Evolutionary conservation across 345 rosid genomes (phyloP).

Genomic region (Arabis alpina): DNA sequence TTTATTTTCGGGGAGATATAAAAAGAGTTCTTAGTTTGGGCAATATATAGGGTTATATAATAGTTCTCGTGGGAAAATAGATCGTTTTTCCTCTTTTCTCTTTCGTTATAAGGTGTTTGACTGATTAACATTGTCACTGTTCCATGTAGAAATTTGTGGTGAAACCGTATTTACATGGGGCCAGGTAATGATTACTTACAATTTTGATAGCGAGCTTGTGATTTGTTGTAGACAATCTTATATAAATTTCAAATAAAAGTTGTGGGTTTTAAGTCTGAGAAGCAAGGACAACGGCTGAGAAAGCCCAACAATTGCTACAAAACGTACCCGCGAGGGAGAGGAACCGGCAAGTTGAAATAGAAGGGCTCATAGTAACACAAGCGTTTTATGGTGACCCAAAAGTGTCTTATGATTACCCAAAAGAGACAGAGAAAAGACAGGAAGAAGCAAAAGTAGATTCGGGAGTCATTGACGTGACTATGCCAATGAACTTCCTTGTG

Average conservation of each 20-base stretch:
- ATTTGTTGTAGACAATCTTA: neutral
- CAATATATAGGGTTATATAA: no score
- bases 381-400: constrained; percentile 76
- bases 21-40: no score
- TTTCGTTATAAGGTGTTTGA: constrained; percentile 14
- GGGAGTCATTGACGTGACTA: constrained; percentile 72
- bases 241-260: neutral
- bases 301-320: constrained; percentile 76
- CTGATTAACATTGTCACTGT: constrained; percentile 1
- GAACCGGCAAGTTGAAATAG: constrained; percentile 65
- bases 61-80: no score
- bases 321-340: constrained; percentile 80
- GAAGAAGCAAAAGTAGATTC: constrained; percentile 50
- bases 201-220: neutral
- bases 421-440: constrained; percentile 56
- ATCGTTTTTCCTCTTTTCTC: neutral
- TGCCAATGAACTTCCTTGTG: constrained; percentile 88
- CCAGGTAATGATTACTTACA: constrained; percentile 55
- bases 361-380: constrained; percentile 73
- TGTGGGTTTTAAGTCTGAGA: constrained; percentile 60
- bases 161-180: constrained; percentile 78
- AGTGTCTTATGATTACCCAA: constrained; percentile 61
- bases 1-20: no score
- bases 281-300: constrained; percentile 76
- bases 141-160: constrained; percentile 69